phyloP scores from a whole-genome alignment of 2,329 filamentous ascomycete genomes.

The Akanthomyces muscarius region DNA sequence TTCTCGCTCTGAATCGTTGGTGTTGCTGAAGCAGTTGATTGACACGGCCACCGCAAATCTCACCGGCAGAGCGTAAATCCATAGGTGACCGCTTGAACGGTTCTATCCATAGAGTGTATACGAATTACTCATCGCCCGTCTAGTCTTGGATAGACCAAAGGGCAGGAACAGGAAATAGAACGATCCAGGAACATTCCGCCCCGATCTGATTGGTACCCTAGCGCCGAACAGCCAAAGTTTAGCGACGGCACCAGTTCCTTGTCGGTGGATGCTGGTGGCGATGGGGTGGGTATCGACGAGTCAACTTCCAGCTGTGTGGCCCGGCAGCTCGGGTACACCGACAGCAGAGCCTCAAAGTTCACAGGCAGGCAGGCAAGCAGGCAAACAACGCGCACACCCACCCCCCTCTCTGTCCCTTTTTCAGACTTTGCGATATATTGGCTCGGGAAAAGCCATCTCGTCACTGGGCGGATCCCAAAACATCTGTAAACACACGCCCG shows the following conservation, averaged over 20 bases:
- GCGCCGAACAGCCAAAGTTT: background rate
- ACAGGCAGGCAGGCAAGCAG: background rate
- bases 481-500: background rate
- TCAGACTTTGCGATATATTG: background rate
- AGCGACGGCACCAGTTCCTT: background rate
- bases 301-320: conserved; percentile 2
- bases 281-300: background rate
- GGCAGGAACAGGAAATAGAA: background rate
- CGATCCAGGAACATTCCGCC: conserved; percentile 7
- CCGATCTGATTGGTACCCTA: background rate
- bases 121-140: background rate
- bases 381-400: background rate
- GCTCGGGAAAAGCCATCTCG: background rate
- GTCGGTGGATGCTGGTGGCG: background rate
- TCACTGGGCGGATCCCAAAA: conserved; percentile 1
- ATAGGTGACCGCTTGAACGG: background rate
- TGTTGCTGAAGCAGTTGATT: too few species aligned
- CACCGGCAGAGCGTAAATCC: background rate
- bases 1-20: too few species aligned
- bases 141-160: background rate
- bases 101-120: too few species aligned
- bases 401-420: background rate
- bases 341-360: background rate
- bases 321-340: conserved; percentile 3
- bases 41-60: too few species aligned